Base-by-base conservation (phyloP, 768 basidiomycete species). In the Phaeolepiota aurea region DNA sequence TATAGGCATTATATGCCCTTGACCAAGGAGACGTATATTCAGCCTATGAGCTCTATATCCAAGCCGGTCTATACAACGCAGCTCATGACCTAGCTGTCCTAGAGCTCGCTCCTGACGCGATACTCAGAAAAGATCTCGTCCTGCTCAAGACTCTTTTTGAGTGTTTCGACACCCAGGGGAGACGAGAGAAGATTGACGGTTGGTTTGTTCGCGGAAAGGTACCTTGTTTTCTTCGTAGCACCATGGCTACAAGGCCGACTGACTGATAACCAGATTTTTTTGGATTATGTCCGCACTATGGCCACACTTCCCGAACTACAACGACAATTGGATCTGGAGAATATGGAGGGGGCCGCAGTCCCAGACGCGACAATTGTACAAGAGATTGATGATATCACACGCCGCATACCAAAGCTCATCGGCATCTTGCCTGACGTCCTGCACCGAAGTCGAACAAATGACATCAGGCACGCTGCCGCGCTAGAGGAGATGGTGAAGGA, bases 161-260 rank as follows among this genome's bases (percentile, higher is more conserved):
- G 37, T 69, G 70, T 5, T 79, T 98, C 48, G 66, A 57, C 20
- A 48, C 37, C 16, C 53, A 65, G 16, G 72, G 70, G 9, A 67
- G 69, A 28, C 48, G 54, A 20, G 62, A 62, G 28, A 62, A 61
- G 42, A 51, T 93, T 7, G 76, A 77, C 32, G 78, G 78, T 5
- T 96, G 93, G 93, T 72, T 82, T 51, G 69, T 77, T 23, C 80
- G 85, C 23, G 93, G 93, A 38, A 84, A 92, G 74, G 90, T 86
- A 48, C 40, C 51, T 49, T 36, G 20, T 34, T 20, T n/a, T 46
- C 43, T 41, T 50, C 38, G 46, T 36, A 22, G 40, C 25, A 5
- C 37, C 5, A 4, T 38, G 30, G 11, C 18, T 25, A 22, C 21
- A 33, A 13, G 31, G 14, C 5, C 18, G 14, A 22, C 13, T 44